Percentiles rank a stretch among this genome's conserved stretches.
These are phyloP conservation scores for Nicotiana knightiana DNA, from an alignment of 257 asterid species.

Conservation along the genomic window DNA sequence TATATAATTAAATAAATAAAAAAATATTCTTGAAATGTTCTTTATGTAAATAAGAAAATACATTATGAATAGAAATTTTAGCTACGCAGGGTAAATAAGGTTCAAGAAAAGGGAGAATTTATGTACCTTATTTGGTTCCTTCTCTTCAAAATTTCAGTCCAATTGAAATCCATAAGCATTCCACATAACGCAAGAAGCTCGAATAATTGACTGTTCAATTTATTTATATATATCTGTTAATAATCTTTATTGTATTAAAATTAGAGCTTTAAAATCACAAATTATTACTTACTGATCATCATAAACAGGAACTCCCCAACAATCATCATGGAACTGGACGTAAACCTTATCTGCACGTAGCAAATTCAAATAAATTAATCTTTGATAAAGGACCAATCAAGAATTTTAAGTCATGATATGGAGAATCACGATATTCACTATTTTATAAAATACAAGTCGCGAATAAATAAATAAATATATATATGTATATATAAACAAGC, in stretches of 20 bases:
- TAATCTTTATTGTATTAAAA: not conserved
- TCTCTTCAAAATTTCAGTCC: constrained; percentile 84
- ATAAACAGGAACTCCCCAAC: constrained; percentile 97
- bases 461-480: too few species aligned
- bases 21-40: not conserved
- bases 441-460: not conserved
- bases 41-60: not conserved
- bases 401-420: not conserved
- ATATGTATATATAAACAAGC: not conserved
- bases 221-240: not conserved
- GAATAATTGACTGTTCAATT: constrained; percentile 51
- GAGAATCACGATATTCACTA: not conserved
- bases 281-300: constrained; percentile 67
- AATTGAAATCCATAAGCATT: constrained; percentile 87
- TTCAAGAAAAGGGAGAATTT: not conserved
- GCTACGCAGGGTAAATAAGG: too few species aligned
- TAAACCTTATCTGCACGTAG: constrained; percentile 59
- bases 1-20: not conserved
- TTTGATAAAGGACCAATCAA: not conserved
- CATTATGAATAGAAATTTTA: too few species aligned
- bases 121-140: constrained; percentile 55
- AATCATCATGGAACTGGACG: constrained; percentile 83
- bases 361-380: not conserved
- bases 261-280: not conserved
- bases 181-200: constrained; percentile 92